Evolutionary conservation across 139 green algal species (phyloP).

Genomic region (Coccomyxa sp.): DNA sequence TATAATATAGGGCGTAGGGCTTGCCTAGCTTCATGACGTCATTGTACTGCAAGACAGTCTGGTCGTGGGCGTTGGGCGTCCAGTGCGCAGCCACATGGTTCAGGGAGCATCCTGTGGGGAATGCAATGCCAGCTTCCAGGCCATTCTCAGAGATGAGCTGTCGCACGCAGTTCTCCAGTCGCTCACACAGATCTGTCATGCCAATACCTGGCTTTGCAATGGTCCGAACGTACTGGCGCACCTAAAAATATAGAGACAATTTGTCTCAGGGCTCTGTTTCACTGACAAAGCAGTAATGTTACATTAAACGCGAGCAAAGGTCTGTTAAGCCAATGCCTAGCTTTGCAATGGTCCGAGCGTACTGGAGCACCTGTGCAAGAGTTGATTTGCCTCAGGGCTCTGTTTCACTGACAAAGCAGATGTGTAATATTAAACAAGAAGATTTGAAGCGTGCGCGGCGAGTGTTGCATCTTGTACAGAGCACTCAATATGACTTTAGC

Average conservation of each 20-base stretch:
- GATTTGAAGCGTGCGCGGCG: too few species aligned
- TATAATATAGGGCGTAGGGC: background rate
- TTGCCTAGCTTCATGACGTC: constrained; percentile 98
- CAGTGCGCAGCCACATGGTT: constrained; percentile 97
- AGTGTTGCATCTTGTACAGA: too few species aligned
- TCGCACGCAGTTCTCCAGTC: constrained; percentile 83
- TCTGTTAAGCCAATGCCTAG: too few species aligned
- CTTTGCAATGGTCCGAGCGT: too few species aligned
- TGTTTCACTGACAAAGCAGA: too few species aligned
- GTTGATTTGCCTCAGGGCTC: too few species aligned
- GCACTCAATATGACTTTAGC: too few species aligned
- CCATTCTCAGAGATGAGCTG: constrained; percentile 87
- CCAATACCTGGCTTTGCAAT: constrained; percentile 90
- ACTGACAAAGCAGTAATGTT: too few species aligned
- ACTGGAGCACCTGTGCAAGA: too few species aligned
- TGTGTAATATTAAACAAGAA: too few species aligned
- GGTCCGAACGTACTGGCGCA: constrained; percentile 81
- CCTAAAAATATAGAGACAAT: constrained; percentile 33
- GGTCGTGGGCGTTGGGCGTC: constrained; percentile 96
- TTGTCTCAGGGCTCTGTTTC: background rate
- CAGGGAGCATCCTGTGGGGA: constrained; percentile 91
- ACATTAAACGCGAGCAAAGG: too few species aligned
- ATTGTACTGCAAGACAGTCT: constrained; percentile 96
- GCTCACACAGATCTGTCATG: constrained; percentile 91
- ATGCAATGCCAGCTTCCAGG: constrained; percentile 86